These are phyloP conservation scores for Neurospora discreta DNA, from an alignment of 495 filamentous ascomycete genomes.

Conservation along the genomic window DNA sequence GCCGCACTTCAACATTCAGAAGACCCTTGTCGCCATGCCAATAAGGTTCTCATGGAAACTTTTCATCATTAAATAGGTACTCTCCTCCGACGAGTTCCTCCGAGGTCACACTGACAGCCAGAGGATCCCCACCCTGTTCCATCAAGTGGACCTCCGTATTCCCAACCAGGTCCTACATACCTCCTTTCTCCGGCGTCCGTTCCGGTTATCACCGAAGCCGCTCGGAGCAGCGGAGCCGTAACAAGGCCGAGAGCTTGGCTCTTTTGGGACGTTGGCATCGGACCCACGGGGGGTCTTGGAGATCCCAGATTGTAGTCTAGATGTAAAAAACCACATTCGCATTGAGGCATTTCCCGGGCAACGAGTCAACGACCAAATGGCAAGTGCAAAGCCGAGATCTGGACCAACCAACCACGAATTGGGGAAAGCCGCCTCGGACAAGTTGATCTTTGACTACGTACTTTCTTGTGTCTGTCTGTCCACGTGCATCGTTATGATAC, in stretches of 20 bases:
- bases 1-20: neutral
- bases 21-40: neutral
- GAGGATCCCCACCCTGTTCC: neutral
- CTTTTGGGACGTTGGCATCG: neutral
- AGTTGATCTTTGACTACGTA: too few species aligned
- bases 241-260: neutral
- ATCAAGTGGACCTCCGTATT: neutral
- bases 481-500: too few species aligned
- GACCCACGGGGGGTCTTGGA: neutral
- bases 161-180: neutral
- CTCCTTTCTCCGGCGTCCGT: neutral
- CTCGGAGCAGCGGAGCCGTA: neutral
- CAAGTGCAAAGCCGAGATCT: neutral
- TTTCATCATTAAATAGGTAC: neutral
- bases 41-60: neutral
- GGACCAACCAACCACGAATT: neutral
- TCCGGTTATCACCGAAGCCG: slow-evolving; percentile 3
- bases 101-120: neutral
- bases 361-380: neutral
- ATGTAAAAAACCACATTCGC: neutral
- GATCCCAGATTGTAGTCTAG: too few species aligned
- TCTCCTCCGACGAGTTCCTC: neutral
- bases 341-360: neutral
- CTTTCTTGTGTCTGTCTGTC: too few species aligned
- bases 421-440: too few species aligned